A percentile compares a stretch with the other conserved stretches of the same genome.
phyloP scores from a whole-genome alignment of 208 protist genomes.

The Phytomonas sp. region DNA sequence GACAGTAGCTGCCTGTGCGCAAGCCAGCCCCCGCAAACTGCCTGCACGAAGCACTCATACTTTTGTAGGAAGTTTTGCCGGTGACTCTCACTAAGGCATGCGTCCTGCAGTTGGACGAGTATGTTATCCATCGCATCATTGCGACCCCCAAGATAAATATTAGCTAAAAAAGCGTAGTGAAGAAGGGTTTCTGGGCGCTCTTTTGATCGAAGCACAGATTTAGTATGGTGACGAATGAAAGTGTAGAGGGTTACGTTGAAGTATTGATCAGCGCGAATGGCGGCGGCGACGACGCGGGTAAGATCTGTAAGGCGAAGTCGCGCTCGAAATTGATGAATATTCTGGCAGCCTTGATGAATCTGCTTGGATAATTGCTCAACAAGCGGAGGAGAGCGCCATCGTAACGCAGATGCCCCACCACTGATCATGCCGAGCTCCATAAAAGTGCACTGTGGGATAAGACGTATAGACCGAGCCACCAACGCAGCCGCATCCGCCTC shows the following conservation, averaged over 20 bases:
- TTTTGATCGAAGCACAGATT: not conserved
- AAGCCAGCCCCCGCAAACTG: not conserved
- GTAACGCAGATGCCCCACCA: conserved; percentile 32
- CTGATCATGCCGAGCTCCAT: conserved; percentile 62
- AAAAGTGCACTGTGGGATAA: conserved; percentile 33
- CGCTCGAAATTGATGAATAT: not conserved
- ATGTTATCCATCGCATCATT: conserved; percentile 9
- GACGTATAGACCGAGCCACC: conserved; percentile 16
- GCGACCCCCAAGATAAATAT: not conserved
- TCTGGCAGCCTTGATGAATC: not conserved
- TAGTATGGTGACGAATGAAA: conserved; percentile 2
- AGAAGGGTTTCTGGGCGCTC: not conserved
- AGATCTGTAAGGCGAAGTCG: conserved; percentile 16
- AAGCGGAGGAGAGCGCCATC: conserved; percentile 19
- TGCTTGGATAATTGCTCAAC: conserved; percentile 23
- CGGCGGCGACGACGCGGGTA: conserved; percentile 8
- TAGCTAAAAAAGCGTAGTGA: not conserved
- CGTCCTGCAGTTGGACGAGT: conserved; percentile 4
- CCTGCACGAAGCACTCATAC: not conserved
- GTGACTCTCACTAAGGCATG: not conserved
- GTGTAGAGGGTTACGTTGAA: conserved; percentile 16
- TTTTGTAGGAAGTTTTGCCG: not conserved
- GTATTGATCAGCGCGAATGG: conserved; percentile 14
- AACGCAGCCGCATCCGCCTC: conserved; percentile 8
- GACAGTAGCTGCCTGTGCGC: not conserved